A percentile compares a stretch with the other conserved stretches of the same genome.
Evolutionary conservation across 2,329 filamentous ascomycete genomes (phyloP).

Genomic region (Pseudocercospora cruenta): DNA sequence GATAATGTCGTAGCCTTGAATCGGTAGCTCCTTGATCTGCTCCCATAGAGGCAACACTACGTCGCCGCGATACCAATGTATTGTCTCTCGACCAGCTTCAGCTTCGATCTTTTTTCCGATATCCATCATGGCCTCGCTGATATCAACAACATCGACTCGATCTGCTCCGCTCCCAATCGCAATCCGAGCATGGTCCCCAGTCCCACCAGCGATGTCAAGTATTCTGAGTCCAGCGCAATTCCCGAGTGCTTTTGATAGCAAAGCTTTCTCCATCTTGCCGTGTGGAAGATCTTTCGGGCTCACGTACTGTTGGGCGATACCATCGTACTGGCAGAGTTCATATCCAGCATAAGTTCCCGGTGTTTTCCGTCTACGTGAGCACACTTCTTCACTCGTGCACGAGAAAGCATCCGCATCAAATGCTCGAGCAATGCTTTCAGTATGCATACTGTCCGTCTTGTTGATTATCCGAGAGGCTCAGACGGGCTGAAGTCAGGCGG

Average conservation of each 20-base stretch:
- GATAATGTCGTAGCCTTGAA: constrained; percentile 26
- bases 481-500: background rate
- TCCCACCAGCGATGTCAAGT: constrained; percentile 25
- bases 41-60: constrained; percentile 15
- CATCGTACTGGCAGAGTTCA: constrained; percentile 17
- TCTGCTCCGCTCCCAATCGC: constrained; percentile 22
- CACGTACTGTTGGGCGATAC: constrained; percentile 17
- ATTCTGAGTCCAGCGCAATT: constrained; percentile 20
- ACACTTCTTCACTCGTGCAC: background rate
- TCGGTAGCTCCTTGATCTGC: constrained; percentile 13
- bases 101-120: constrained; percentile 19
- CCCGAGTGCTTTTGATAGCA: constrained; percentile 18
- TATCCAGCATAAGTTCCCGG: background rate
- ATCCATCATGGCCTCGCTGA: constrained; percentile 19
- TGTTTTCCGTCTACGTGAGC: constrained; percentile 1
- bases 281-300: constrained; percentile 15
- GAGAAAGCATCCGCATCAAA: background rate
- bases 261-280: constrained; percentile 17
- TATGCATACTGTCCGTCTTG: background rate
- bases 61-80: constrained; percentile 24
- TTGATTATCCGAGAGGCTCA: background rate
- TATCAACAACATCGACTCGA: constrained; percentile 23
- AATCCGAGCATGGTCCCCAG: constrained; percentile 22
- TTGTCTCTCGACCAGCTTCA: constrained; percentile 10
- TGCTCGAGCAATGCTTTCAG: constrained; percentile 4